phyloP scores from a whole-genome alignment of 2,329 filamentous ascomycete species.

The Paraphoma chrysanthemicola region DNA sequence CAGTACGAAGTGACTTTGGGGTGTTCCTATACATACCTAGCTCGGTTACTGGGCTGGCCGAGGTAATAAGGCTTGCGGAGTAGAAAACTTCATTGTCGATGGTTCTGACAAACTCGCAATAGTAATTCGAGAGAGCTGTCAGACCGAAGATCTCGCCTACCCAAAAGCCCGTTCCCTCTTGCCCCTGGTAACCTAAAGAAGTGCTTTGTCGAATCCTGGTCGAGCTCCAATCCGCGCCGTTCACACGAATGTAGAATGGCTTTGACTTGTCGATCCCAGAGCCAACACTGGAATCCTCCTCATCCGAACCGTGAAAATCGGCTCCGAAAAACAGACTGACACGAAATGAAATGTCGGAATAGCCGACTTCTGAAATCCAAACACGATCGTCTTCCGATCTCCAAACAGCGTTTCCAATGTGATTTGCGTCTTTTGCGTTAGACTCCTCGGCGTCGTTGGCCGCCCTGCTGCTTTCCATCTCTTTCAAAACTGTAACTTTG shows the following conservation, averaged over 20 bases:
- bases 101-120: slow-evolving; percentile 77
- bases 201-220: slow-evolving; percentile 69
- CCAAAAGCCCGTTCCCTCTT: slow-evolving; percentile 64
- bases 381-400: slow-evolving; percentile 73
- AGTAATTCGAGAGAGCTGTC: slow-evolving; percentile 77
- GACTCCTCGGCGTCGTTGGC: slow-evolving; percentile 76
- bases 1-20: not conserved
- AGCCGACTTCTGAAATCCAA: slow-evolving; percentile 81
- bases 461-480: slow-evolving; percentile 74
- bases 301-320: slow-evolving; percentile 46
- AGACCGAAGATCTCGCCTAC: slow-evolving; percentile 72
- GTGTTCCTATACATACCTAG: slow-evolving; percentile 54
- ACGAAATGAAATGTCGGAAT: slow-evolving; percentile 79
- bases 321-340: slow-evolving; percentile 68
- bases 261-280: slow-evolving; percentile 71
- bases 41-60: slow-evolving; percentile 64
- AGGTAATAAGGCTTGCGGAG: slow-evolving; percentile 74
- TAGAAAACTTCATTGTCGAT: slow-evolving; percentile 71
- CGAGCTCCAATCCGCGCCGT: slow-evolving; percentile 80
- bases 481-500: slow-evolving; percentile 95
- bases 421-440: slow-evolving; percentile 77
- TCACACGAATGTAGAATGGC: slow-evolving; percentile 80
- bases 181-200: slow-evolving; percentile 53
- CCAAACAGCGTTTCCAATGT: slow-evolving; percentile 77
- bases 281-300: slow-evolving; percentile 47